Evolutionary conservation across 352 stramenopile species (phyloP).

Genomic region (Globisporangium spiculum): DNA sequence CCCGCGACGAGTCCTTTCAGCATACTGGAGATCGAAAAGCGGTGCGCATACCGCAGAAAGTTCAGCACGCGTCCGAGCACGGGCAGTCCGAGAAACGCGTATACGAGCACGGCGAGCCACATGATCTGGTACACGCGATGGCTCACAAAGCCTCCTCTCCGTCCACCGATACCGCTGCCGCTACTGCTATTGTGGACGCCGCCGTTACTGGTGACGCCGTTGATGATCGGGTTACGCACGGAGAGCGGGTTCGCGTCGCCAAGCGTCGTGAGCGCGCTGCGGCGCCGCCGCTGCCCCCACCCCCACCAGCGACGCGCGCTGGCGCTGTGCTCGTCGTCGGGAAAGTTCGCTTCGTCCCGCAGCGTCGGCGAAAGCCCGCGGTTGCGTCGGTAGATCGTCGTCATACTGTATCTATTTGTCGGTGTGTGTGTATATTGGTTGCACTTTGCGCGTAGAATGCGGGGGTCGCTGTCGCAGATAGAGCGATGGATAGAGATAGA

Average conservation of each 20-base stretch:
- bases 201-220: slow-evolving; percentile 16
- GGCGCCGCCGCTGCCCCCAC: slow-evolving; percentile 3
- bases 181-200: neutral
- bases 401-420: slow-evolving; percentile 19
- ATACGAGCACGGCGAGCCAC: slow-evolving; percentile 65
- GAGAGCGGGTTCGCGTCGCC: slow-evolving; percentile 12
- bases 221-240: slow-evolving; percentile 14
- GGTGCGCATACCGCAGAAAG: slow-evolving; percentile 55
- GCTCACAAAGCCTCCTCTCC: slow-evolving; percentile 22
- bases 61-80: slow-evolving; percentile 63
- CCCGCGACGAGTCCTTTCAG: slow-evolving; percentile 45
- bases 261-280: slow-evolving; percentile 25
- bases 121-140: slow-evolving; percentile 54
- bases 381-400: slow-evolving; percentile 67
- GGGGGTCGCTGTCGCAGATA: neutral
- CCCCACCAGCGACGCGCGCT: slow-evolving; percentile 11
- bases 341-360: slow-evolving; percentile 22
- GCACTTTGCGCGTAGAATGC: neutral
- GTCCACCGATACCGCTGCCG: neutral
- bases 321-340: slow-evolving; percentile 19
- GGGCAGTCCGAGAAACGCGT: slow-evolving; percentile 61
- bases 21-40: slow-evolving; percentile 43
- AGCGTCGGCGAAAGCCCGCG: slow-evolving; percentile 34
- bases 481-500: neutral
- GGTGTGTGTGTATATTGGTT: slow-evolving; percentile 2